Base-by-base conservation (phyloP, 2,329 filamentous ascomycete species). In the Diaporthe longicolla region DNA sequence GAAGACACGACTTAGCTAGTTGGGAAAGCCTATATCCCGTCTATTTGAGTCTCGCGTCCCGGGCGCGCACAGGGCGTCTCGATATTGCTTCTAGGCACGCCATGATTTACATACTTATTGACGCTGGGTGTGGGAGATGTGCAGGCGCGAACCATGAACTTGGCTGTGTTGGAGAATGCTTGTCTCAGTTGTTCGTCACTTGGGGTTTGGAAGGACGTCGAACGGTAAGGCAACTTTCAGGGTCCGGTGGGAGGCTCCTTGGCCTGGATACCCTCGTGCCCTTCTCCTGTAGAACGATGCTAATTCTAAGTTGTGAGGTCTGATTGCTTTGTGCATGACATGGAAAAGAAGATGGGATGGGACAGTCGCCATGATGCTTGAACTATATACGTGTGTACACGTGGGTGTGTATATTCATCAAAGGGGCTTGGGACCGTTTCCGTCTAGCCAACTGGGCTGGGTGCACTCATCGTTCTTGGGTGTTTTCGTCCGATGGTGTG, bases 131-230 rank as follows among this genome's bases (percentile, higher is more conserved):
- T 52, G 45, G 17, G 29, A 40, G 61, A 66, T 37, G 45, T 66
- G 45, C 45, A 21, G 61, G 45, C 61, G 3, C 26, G 26, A 5
- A n/a, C 45, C 8, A 21, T 21, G 45, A 8, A 7, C 45, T 48
- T 48, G n/a, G 43, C 45, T 48, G 21, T 13, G 48, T 48, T 21
- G 4, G 13, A 24, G 43, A 26, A 17, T 15, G 11, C 10, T 26
- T 68, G 63, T 29, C 26, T 68, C 32, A 21, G 19, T 19, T 66
- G 45, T 13, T 50, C 48, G 63, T 40, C 48, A 40, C 48, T 40
- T n/a, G 26, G 19, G 26, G 19, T 9, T 61, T 24, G 37, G 21
- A 63, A 45, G 17, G 57, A 57, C 17, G 54, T 8, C 17, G 37
- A 13, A 24, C n/a, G 58, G 24, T 19, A 7, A 63, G 19, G n/a